Conservation (phyloP, 1,284 basidiomycete genomes). For the Cystobasidium slooffiae region DNA sequence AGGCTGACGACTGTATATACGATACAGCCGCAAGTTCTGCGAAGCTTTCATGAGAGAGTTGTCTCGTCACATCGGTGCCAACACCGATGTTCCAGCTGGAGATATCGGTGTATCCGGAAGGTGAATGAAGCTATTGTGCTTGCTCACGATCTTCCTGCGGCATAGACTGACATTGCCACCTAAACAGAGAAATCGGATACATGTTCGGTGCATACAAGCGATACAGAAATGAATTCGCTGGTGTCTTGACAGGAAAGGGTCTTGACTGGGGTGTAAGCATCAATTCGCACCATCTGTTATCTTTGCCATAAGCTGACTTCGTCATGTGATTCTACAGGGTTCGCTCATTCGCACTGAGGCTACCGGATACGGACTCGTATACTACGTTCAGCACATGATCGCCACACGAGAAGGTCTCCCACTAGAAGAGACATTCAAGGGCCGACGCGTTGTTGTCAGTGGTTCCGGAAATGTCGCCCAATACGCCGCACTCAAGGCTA, state of each 20-base stretch:
- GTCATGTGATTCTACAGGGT: constrained; percentile 56
- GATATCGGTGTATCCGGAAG: constrained; percentile 39
- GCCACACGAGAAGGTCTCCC: constrained; percentile 39
- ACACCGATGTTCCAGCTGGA: constrained; percentile 67
- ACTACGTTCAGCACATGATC: constrained; percentile 73
- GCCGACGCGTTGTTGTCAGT: constrained; percentile 71
- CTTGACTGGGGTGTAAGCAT: constrained; percentile 65
- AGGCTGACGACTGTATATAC: background rate
- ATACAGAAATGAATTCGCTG: constrained; percentile 73
- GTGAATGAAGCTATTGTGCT: background rate
- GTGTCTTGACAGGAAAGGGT: constrained; percentile 79
- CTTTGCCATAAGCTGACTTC: constrained; percentile 49
- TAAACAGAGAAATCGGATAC: constrained; percentile 56
- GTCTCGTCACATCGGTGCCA: constrained; percentile 64
- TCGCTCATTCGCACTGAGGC: constrained; percentile 71
- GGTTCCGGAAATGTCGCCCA: constrained; percentile 58
- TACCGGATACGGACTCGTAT: constrained; percentile 72
- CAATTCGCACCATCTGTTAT: constrained; percentile 33
- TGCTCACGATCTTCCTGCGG: too few species aligned
- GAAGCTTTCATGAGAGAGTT: constrained; percentile 74
- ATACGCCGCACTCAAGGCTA: constrained; percentile 77
- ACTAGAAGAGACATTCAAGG: constrained; percentile 58
- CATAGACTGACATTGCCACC: background rate
- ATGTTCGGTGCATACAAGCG: constrained; percentile 67
- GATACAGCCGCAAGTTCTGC: constrained; percentile 51